A percentile compares a stretch with the other conserved stretches of the same genome.
phyloP scores from a whole-genome alignment of 345 rosid species.

The Geranium rotundifolium region DNA sequence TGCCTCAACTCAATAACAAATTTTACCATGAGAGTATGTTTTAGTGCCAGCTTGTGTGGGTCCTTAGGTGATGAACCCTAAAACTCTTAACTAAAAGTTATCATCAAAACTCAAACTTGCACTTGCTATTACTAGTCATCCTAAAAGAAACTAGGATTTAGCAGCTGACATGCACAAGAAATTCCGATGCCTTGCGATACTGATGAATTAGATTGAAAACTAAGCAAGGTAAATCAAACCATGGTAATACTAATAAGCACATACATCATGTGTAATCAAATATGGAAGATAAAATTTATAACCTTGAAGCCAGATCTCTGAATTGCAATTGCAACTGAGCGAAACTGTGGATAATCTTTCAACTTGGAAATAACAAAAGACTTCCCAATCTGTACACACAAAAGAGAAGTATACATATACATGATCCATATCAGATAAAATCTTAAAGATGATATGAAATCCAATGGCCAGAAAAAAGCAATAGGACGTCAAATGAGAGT shows the following conservation, averaged over 20 bases:
- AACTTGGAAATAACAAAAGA: constrained; percentile 74
- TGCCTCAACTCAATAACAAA: no score
- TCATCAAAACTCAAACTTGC: no score
- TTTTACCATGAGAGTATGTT: no score
- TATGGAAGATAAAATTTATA: constrained; percentile 4
- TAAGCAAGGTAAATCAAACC: not conserved
- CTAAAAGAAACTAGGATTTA: no score
- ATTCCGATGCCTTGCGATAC: no score
- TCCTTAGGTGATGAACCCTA: no score
- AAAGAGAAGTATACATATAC: constrained; percentile 3
- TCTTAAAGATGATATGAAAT: not conserved
- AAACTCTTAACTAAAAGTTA: no score
- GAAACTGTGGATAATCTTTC: constrained; percentile 94
- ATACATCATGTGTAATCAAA: not conserved
- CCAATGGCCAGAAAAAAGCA: not conserved
- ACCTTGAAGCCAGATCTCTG: constrained; percentile 94
- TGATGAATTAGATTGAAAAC: not conserved
- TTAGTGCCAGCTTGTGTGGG: no score
- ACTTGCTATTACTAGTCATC: no score
- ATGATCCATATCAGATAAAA: not conserved
- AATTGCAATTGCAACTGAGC: constrained; percentile 75
- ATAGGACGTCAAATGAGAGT: not conserved
- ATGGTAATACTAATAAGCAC: not conserved
- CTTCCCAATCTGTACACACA: constrained; percentile 55
- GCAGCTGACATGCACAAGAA: no score